A percentile compares a stretch with the other conserved stretches of the same genome.
Conservation (phyloP, 2,329 filamentous ascomycete species). For the Thelonectria olida region DNA sequence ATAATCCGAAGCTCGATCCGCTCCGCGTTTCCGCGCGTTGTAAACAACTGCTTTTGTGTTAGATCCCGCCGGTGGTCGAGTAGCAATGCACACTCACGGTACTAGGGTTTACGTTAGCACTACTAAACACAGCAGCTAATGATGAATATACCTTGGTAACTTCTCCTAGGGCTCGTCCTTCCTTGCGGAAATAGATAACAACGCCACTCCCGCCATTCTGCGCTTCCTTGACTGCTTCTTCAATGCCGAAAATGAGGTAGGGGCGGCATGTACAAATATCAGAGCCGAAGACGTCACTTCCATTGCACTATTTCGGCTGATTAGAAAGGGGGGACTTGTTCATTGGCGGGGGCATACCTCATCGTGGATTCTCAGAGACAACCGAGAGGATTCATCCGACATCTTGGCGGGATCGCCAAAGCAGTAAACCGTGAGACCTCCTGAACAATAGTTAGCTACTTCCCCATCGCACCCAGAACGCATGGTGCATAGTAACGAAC, state of each 20-base stretch:
- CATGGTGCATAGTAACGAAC: conserved; percentile 46
- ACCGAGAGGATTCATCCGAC: conserved; percentile 81
- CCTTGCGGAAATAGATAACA: conserved; percentile 98
- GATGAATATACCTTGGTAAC: conserved; percentile 83
- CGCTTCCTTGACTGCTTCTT: conserved; percentile 96
- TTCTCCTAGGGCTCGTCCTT: conserved; percentile 92
- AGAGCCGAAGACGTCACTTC: conserved; percentile 95
- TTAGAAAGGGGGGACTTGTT: background rate
- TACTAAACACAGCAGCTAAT: background rate
- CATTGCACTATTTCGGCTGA: conserved; percentile 73
- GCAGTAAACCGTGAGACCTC: conserved; percentile 94
- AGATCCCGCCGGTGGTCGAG: conserved; percentile 24
- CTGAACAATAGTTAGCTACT: conserved; percentile 44
- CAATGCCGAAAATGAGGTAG: conserved; percentile 95
- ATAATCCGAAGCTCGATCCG: conserved; percentile 87
- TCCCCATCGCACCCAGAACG: background rate
- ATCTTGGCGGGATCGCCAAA: conserved; percentile 96
- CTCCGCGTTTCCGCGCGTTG: conserved; percentile 82
- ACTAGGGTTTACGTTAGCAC: conserved; percentile 31
- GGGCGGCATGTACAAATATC: conserved; percentile 98
- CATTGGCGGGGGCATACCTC: conserved; percentile 54
- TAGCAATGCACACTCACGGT: conserved; percentile 29
- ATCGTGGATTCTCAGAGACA: conserved; percentile 84
- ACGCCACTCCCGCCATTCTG: conserved; percentile 93
- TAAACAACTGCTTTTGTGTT: conserved; percentile 63